Conservation (phyloP, 139 green algal species). For the Spirogloea muscicola region DNA sequence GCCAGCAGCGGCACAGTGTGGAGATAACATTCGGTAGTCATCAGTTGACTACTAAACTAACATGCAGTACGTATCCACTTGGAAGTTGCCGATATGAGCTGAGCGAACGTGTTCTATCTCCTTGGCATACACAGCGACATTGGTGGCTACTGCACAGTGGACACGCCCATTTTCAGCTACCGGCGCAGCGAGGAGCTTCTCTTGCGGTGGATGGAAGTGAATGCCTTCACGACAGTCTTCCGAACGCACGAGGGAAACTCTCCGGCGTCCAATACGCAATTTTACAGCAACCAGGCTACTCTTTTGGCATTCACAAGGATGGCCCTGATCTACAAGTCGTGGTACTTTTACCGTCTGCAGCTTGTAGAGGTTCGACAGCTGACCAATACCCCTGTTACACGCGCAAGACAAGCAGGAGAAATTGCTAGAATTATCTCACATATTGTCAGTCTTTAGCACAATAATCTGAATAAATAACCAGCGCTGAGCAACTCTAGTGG, state of each 20-base stretch:
- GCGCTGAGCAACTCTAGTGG: too few species aligned
- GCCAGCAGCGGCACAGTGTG: too few species aligned
- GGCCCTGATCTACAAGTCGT: conserved; percentile 17
- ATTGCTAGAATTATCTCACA: too few species aligned
- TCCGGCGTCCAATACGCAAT: conserved; percentile 39
- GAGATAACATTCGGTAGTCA: too few species aligned
- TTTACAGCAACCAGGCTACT: conserved; percentile 21
- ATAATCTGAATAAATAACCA: too few species aligned
- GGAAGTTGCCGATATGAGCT: too few species aligned
- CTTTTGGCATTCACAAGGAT: conserved; percentile 17
- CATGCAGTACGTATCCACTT: too few species aligned
- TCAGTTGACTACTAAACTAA: too few species aligned
- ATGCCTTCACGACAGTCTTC: conserved; percentile 48
- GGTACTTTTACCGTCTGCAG: conserved; percentile 25
- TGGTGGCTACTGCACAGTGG: conserved; percentile 40
- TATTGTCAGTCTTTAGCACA: too few species aligned
- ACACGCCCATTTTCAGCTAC: conserved; percentile 9
- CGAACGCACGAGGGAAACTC: conserved; percentile 50
- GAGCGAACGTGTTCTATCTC: background rate
- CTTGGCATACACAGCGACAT: conserved; percentile 8
- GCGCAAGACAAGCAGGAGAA: too few species aligned
- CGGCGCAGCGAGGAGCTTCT: conserved; percentile 43
- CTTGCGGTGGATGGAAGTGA: conserved; percentile 52
- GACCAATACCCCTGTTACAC: too few species aligned
- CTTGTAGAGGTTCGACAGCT: conserved; percentile 25